Conservation (phyloP, 768 basidiomycete genomes). For the Kwoniella botswanensis region DNA sequence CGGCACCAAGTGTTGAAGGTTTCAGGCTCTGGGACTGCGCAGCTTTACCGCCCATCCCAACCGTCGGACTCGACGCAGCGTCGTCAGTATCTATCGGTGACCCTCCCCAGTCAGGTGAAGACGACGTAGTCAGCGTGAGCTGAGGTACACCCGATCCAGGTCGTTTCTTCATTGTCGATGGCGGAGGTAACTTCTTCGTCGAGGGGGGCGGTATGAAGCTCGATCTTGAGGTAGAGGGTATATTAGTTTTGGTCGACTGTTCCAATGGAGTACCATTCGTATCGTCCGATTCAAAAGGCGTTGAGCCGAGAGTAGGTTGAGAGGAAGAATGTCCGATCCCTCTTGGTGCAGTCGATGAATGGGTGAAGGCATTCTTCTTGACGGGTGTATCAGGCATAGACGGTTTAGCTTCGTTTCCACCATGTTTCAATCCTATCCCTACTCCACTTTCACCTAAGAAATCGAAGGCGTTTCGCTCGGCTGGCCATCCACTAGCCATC, state of each 20-base stretch:
- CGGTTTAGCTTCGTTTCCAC: constrained; percentile 36
- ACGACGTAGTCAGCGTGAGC: constrained; percentile 41
- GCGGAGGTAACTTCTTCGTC: constrained; percentile 19
- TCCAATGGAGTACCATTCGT: constrained; percentile 11
- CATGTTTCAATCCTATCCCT: constrained; percentile 15
- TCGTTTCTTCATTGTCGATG: constrained; percentile 24
- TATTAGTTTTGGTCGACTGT: constrained; percentile 16
- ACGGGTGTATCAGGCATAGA: constrained; percentile 57
- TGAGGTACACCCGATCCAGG: constrained; percentile 26
- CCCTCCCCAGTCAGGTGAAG: constrained; percentile 32
- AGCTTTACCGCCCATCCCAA: constrained; percentile 26
- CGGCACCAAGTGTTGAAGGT: constrained; percentile 14
- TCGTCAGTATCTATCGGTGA: constrained; percentile 36
- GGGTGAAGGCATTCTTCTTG: constrained; percentile 44
- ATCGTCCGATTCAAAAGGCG: constrained; percentile 14
- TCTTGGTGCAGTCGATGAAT: constrained; percentile 10
- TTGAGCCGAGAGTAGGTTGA: constrained; percentile 39
- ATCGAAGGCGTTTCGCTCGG: constrained; percentile 35
- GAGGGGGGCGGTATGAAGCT: constrained; percentile 21
- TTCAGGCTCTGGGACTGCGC: constrained; percentile 21
- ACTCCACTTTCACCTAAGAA: constrained; percentile 45
- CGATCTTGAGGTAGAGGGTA: constrained; percentile 11
- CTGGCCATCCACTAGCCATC: constrained; percentile 47
- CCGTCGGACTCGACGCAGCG: constrained; percentile 46
- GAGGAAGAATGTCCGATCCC: constrained; percentile 46